Evolutionary conservation across 148 eudicot genomes (phyloP).

Genomic region (Heliamphora exappendiculata): DNA sequence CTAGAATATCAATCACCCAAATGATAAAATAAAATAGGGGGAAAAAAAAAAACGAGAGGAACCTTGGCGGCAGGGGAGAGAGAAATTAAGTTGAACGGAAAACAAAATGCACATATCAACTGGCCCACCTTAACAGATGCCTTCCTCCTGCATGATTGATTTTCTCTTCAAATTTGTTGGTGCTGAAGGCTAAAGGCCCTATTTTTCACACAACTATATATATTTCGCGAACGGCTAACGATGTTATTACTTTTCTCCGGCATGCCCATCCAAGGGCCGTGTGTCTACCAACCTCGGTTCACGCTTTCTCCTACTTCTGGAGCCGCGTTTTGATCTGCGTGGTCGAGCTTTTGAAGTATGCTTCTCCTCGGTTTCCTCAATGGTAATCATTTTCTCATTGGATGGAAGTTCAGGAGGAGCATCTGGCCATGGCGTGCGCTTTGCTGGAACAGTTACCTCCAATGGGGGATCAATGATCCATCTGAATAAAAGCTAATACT

Average conservation of each 20-base stretch:
- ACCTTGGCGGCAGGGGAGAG: no score
- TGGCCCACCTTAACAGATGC: slow-evolving; percentile 5
- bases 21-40: not conserved
- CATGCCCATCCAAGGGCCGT: slow-evolving; percentile 31
- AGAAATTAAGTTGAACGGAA: slow-evolving; percentile 10
- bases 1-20: slow-evolving; percentile 1
- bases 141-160: slow-evolving; percentile 4
- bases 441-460: slow-evolving; percentile 91
- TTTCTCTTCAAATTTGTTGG: not conserved
- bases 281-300: slow-evolving; percentile 44
- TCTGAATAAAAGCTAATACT: slow-evolving; percentile 28
- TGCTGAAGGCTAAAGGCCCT: not conserved
- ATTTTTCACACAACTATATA: slow-evolving; percentile 2
- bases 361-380: slow-evolving; percentile 47
- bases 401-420: slow-evolving; percentile 68
- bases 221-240: slow-evolving; percentile 5
- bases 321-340: slow-evolving; percentile 44
- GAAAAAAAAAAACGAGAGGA: slow-evolving; percentile 1
- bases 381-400: slow-evolving; percentile 27
- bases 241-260: slow-evolving; percentile 28
- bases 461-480: slow-evolving; percentile 87
- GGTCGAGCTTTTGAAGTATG: slow-evolving; percentile 50
- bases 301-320: slow-evolving; percentile 65
- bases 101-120: slow-evolving; percentile 16
- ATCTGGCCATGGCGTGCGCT: slow-evolving; percentile 96